Conservation (phyloP, 192 early-diverging fungal species). For the Spizellomyces sp. region DNA sequence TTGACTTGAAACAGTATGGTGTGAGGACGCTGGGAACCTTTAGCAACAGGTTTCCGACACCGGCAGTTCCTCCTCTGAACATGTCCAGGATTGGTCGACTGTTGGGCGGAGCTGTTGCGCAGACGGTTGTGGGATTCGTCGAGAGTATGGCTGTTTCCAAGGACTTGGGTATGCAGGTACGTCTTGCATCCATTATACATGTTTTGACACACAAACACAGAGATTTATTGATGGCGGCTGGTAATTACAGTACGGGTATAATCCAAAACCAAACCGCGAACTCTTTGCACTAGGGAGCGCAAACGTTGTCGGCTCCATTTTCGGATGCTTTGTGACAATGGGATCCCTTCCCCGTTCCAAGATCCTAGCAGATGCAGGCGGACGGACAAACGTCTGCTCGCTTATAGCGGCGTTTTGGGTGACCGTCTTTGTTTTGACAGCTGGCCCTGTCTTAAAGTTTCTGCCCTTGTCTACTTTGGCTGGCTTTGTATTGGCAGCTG, state of each 20-base stretch:
- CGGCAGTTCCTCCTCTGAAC: conserved; percentile 29
- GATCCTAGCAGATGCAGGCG: conserved; percentile 83
- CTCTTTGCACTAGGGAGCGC: conserved; percentile 49
- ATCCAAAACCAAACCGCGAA: conserved; percentile 43
- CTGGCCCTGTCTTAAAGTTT: conserved; percentile 73
- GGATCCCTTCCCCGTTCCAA: conserved; percentile 89
- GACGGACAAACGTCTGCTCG: conserved; percentile 76
- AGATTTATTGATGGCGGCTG: no score
- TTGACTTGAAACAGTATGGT: conserved; percentile 31
- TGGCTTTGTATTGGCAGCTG: conserved; percentile 83
- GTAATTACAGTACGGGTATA: conserved; percentile 32
- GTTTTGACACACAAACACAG: no score
- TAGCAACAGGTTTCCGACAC: conserved; percentile 26
- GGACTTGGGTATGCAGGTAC: conserved; percentile 29
- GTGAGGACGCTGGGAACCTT: conserved; percentile 42
- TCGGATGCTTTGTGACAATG: conserved; percentile 61
- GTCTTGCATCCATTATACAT: no score
- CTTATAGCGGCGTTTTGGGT: conserved; percentile 73
- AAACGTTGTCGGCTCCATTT: conserved; percentile 44
- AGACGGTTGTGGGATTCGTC: conserved; percentile 47
- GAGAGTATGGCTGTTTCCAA: conserved; percentile 42
- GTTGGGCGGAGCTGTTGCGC: conserved; percentile 33
- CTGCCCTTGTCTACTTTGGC: conserved; percentile 76
- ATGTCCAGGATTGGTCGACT: conserved; percentile 26
- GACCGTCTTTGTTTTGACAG: conserved; percentile 68